These are phyloP conservation scores for Penicillium alfredii DNA, from an alignment of 495 filamentous ascomycete genomes.

Conservation along the genomic window DNA sequence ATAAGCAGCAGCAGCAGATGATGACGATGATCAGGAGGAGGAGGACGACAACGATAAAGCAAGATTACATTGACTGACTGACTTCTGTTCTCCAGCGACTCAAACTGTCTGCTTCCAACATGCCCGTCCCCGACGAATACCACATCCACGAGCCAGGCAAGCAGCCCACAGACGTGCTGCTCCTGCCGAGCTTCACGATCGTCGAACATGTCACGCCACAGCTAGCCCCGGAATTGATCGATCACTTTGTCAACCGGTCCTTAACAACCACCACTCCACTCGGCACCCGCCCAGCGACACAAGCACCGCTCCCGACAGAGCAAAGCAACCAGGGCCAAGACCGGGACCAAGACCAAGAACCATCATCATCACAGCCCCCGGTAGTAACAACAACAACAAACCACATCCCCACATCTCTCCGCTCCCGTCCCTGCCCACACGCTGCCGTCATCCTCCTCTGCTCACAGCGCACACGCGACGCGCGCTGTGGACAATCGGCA, in stretches of 20 bases:
- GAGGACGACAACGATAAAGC: too few relatives aligned
- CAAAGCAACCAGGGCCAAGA: constrained; percentile 19
- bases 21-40: too few relatives aligned
- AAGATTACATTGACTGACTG: too few relatives aligned
- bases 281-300: constrained; percentile 15
- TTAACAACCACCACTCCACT: constrained; percentile 74
- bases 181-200: constrained; percentile 82
- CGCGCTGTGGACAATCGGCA: constrained; percentile 88
- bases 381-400: constrained; percentile 22
- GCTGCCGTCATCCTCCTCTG: constrained; percentile 84
- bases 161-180: constrained; percentile 72
- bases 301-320: constrained; percentile 3
- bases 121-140: constrained; percentile 64
- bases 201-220: constrained; percentile 80
- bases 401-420: constrained; percentile 47
- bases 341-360: too few relatives aligned
- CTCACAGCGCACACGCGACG: constrained; percentile 87
- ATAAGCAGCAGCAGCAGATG: too few relatives aligned
- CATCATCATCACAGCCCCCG: not conserved
- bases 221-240: constrained; percentile 66
- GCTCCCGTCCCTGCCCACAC: constrained; percentile 69
- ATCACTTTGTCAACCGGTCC: constrained; percentile 60
- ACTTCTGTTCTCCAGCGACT: constrained; percentile 68
- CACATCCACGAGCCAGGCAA: constrained; percentile 49
- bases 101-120: constrained; percentile 92